These are phyloP conservation scores for Apiospora marii DNA, from an alignment of 2,329 filamentous ascomycete genomes.

Conservation along the genomic window DNA sequence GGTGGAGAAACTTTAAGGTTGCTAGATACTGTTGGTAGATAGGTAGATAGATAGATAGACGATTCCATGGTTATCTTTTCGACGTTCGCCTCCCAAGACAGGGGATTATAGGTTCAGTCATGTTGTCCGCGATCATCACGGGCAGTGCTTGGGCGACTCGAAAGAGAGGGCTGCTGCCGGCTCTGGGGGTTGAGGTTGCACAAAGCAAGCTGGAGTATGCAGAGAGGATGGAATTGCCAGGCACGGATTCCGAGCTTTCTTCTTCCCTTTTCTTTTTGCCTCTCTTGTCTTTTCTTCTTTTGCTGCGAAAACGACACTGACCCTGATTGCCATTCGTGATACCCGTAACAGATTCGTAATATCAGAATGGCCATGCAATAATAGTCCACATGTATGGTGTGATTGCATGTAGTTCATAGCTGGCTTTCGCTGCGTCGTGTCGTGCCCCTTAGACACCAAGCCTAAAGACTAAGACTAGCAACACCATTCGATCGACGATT, in stretches of 20 bases:
- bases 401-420: background rate
- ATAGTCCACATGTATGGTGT: conserved; percentile 5
- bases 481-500: background rate
- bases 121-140: background rate
- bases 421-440: background rate
- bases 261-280: too few species aligned
- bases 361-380: background rate
- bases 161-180: background rate
- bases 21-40: background rate
- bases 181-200: background rate
- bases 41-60: background rate
- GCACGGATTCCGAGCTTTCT: background rate
- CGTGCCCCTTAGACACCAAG: conserved; percentile 1
- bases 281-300: too few species aligned
- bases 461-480: background rate
- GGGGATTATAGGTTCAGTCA: background rate
- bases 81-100: background rate
- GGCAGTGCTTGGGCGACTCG: background rate
- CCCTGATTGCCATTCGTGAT: background rate
- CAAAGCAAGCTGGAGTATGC: background rate
- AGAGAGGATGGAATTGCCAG: background rate
- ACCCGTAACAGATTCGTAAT: background rate
- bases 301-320: background rate
- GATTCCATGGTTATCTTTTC: background rate
- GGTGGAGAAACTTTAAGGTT: background rate